Percentiles rank a stretch among this genome's conserved stretches.
Evolutionary conservation across 192 early-diverging fungal genomes (phyloP).

Genomic region (Cladochytrium replicatum): DNA sequence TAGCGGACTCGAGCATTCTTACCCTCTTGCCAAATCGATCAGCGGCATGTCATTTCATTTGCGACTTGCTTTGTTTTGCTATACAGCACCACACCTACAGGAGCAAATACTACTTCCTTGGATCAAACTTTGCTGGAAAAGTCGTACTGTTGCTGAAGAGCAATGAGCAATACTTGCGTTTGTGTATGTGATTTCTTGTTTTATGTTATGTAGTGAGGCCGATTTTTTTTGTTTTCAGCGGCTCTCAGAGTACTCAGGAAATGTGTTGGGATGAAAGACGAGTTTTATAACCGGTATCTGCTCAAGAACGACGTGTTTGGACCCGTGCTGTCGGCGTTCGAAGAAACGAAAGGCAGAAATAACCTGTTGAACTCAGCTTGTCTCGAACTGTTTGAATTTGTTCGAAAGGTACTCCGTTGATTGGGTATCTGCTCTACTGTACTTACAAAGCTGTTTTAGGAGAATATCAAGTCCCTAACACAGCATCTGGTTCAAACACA

Average conservation of each 20-base stretch:
- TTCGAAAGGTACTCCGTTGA: constrained; percentile 44
- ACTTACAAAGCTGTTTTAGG: background rate
- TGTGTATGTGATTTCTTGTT: constrained; percentile 41
- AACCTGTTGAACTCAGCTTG: constrained; percentile 86
- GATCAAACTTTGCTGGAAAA: constrained; percentile 49
- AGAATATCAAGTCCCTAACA: constrained; percentile 61
- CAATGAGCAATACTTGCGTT: constrained; percentile 54
- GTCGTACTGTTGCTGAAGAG: constrained; percentile 57
- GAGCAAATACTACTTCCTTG: constrained; percentile 66
- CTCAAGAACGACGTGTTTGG: constrained; percentile 65
- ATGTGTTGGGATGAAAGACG: constrained; percentile 69
- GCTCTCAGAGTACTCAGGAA: constrained; percentile 70
- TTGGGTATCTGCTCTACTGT: background rate
- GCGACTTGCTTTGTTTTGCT: constrained; percentile 67
- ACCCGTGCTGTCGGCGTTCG: constrained; percentile 51
- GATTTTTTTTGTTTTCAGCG: constrained; percentile 28
- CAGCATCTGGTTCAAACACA: constrained; percentile 56
- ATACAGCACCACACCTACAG: constrained; percentile 62
- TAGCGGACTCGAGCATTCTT: background rate
- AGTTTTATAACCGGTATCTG: constrained; percentile 65
- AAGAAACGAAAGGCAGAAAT: constrained; percentile 54
- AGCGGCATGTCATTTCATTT: constrained; percentile 46
- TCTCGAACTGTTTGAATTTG: constrained; percentile 77
- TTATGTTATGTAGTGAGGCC: background rate
- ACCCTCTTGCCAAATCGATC: constrained; percentile 20